Percentiles rank a stretch among this genome's conserved stretches.
Evolutionary conservation across 257 asterid genomes (phyloP).

Genomic region (Lantana camara): DNA sequence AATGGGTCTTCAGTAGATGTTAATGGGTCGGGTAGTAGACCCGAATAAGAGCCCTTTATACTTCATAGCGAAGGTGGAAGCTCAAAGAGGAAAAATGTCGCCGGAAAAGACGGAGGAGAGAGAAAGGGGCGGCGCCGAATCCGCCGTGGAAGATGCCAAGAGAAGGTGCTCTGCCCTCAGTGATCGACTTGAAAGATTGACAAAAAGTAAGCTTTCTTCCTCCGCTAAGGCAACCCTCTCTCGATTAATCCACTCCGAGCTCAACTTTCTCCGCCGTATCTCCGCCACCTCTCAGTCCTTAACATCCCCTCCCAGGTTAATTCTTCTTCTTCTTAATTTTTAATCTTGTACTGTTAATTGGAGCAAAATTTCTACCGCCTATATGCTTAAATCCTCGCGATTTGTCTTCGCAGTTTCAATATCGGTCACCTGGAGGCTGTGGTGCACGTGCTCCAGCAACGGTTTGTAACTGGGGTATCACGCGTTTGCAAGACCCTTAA

Average conservation of each 20-base stretch:
- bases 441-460: slow-evolving; percentile 68
- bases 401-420: slow-evolving; percentile 58
- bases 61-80: not conserved
- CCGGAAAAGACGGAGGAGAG: slow-evolving; percentile 35
- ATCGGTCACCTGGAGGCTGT: slow-evolving; percentile 89
- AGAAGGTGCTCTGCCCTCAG: slow-evolving; percentile 61
- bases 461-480: slow-evolving; percentile 64
- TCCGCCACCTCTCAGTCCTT: slow-evolving; percentile 36
- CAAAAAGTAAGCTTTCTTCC: slow-evolving; percentile 34
- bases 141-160: slow-evolving; percentile 53
- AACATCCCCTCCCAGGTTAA: slow-evolving; percentile 44
- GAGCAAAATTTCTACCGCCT: not conserved
- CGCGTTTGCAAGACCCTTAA: slow-evolving; percentile 77
- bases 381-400: slow-evolving; percentile 5
- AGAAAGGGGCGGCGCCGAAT: slow-evolving; percentile 21
- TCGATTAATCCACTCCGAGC: slow-evolving; percentile 75
- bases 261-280: slow-evolving; percentile 68
- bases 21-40: not conserved
- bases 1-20: no score
- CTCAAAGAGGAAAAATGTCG: slow-evolving; percentile 8
- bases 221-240: slow-evolving; percentile 57
- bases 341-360: not conserved
- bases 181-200: slow-evolving; percentile 39
- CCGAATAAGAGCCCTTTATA: not conserved
- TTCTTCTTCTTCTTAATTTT: not conserved